A percentile compares a stretch with the other conserved stretches of the same genome.
Evolutionary conservation across 2,329 filamentous ascomycete species (phyloP).

Genomic region (Aspergillus felis): DNA sequence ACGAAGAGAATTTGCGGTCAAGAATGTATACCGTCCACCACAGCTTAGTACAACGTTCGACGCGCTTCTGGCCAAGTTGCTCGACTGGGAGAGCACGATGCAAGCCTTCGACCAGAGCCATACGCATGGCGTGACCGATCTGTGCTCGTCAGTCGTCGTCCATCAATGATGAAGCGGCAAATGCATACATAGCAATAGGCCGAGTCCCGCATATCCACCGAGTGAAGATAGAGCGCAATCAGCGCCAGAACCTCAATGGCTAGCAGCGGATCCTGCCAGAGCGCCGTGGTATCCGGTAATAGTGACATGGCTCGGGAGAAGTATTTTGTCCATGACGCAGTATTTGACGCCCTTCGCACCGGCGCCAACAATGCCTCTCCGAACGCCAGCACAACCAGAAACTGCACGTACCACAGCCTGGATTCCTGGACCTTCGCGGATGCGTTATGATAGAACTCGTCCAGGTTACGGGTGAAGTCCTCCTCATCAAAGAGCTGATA

Average conservation of each 20-base stretch:
- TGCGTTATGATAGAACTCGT: conserved; percentile 37
- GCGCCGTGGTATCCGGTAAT: conserved; percentile 37
- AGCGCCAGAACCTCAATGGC: conserved; percentile 49
- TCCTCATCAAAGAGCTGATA: conserved; percentile 54
- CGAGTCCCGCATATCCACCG: conserved; percentile 47
- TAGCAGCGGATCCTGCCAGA: conserved; percentile 40
- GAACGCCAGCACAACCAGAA: conserved; percentile 49
- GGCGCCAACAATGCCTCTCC: conserved; percentile 48
- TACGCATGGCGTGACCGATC: conserved; percentile 54
- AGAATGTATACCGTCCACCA: conserved; percentile 57
- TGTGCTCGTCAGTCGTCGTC: conserved; percentile 16
- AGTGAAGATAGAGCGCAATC: conserved; percentile 49
- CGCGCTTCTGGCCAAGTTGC: conserved; percentile 42
- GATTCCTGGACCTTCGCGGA: conserved; percentile 22
- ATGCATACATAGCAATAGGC: conserved; percentile 47
- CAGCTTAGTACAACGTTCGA: conserved; percentile 49
- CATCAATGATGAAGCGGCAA: not conserved
- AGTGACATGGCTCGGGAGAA: conserved; percentile 42
- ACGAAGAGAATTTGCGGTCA: conserved; percentile 52
- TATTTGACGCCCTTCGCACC: conserved; percentile 30
- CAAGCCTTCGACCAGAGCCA: conserved; percentile 50
- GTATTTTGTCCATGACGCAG: conserved; percentile 42
- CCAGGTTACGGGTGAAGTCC: conserved; percentile 41
- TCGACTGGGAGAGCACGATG: conserved; percentile 51
- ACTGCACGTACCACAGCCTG: conserved; percentile 49